These are phyloP conservation scores for Porcisia hertigi DNA, from an alignment of 208 protist species.

Conservation along the genomic window DNA sequence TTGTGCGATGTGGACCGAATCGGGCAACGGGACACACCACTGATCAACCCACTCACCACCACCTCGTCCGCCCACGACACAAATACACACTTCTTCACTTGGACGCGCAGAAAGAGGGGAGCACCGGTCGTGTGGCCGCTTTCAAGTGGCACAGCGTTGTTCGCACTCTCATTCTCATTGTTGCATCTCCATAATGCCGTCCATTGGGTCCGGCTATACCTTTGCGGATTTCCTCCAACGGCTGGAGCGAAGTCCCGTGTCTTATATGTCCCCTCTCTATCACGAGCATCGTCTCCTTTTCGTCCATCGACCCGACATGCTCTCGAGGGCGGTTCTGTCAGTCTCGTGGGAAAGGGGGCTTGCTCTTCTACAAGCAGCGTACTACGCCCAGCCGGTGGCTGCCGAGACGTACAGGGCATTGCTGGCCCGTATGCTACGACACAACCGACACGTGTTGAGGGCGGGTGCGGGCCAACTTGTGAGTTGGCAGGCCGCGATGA, in stretches of 20 bases:
- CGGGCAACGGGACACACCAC: background rate
- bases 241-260: conserved; percentile 71
- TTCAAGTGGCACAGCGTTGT: background rate
- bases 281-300: conserved; percentile 79
- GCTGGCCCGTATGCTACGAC: conserved; percentile 80
- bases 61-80: background rate
- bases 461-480: conserved; percentile 37
- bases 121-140: background rate
- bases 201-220: conserved; percentile 64
- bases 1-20: background rate
- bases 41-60: no score
- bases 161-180: background rate
- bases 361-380: conserved; percentile 66
- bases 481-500: conserved; percentile 66
- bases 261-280: conserved; percentile 79
- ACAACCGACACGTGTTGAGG: conserved; percentile 64
- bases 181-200: conserved; percentile 39
- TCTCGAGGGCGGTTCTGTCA: conserved; percentile 54
- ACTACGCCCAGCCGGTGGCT: conserved; percentile 69
- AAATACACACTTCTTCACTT: background rate
- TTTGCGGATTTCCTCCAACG: conserved; percentile 84
- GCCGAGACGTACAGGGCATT: conserved; percentile 64
- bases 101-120: background rate
- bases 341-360: conserved; percentile 73
- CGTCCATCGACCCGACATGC: conserved; percentile 77